phyloP scores from a whole-genome alignment of 2,329 filamentous ascomycete species.

The Calonectria montana region DNA sequence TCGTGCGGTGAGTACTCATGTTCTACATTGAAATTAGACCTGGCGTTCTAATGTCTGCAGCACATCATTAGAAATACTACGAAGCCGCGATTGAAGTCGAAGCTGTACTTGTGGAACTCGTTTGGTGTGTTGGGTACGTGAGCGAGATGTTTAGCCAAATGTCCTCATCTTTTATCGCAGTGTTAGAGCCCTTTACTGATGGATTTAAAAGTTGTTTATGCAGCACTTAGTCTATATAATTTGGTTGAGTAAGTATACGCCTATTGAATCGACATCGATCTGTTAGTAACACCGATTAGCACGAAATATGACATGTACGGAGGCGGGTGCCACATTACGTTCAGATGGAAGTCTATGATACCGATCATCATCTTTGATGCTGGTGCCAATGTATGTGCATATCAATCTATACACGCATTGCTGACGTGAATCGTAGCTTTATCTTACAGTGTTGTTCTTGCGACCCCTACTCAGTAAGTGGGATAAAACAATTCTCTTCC shows the following conservation, averaged over 20 bases:
- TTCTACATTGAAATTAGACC: neutral
- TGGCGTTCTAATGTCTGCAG: neutral
- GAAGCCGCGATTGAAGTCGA: neutral
- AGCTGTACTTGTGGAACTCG: neutral
- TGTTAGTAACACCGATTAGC: neutral
- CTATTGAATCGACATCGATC: neutral
- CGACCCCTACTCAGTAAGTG: neutral
- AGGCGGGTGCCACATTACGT: neutral
- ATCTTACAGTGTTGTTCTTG: neutral
- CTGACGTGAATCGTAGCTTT: neutral
- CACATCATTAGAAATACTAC: neutral
- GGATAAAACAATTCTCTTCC: accelerated
- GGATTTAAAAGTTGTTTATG: neutral
- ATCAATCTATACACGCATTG: neutral
- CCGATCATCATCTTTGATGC: neutral
- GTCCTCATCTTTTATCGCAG: neutral
- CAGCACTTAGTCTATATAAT: neutral
- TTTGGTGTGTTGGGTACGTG: neutral
- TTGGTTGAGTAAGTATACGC: neutral
- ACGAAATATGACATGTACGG: neutral
- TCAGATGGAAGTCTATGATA: neutral
- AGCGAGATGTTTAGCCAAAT: too few species aligned
- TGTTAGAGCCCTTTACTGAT: neutral
- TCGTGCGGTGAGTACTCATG: neutral
- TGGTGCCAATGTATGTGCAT: neutral